Conservation (phyloP, 345 rosid species). For the Populus pruinosa region DNA sequence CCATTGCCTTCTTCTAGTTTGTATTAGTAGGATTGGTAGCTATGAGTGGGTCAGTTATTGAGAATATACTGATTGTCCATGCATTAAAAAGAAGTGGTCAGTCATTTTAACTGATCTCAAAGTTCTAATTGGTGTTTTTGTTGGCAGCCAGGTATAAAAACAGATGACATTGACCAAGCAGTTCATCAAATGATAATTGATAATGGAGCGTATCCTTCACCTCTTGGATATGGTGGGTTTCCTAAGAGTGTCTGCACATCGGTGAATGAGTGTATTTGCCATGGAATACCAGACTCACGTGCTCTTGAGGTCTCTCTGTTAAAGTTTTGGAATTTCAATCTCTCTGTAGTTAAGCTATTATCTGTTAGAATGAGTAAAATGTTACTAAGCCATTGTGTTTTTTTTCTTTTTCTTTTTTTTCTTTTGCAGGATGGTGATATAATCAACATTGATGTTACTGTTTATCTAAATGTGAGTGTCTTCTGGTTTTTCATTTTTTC, state of each 20-base stretch:
- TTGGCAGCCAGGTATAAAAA: conserved; percentile 82
- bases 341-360: neutral
- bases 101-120: conserved; percentile 13
- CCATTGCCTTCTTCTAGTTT: neutral
- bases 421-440: conserved; percentile 87
- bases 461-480: conserved; percentile 67
- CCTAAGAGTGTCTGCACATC: conserved; percentile 99
- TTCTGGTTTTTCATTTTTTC: conserved; percentile 1
- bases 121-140: conserved; percentile 18
- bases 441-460: conserved; percentile 89
- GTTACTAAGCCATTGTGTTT: neutral
- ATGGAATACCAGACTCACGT: conserved; percentile 89
- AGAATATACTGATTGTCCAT: neutral
- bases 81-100: neutral
- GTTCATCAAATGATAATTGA: conserved; percentile 91
- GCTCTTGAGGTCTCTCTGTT: conserved; percentile 61
- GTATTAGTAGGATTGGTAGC: neutral
- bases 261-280: conserved; percentile 95
- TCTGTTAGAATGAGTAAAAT: neutral
- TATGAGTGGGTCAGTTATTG: neutral
- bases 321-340: conserved; percentile 6
- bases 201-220: conserved; percentile 95
- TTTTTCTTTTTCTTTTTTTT: no score
- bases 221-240: conserved; percentile 95
- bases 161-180: conserved; percentile 87